Conservation (phyloP, 179 eudicot species). For the Vitellaria paradoxa region DNA sequence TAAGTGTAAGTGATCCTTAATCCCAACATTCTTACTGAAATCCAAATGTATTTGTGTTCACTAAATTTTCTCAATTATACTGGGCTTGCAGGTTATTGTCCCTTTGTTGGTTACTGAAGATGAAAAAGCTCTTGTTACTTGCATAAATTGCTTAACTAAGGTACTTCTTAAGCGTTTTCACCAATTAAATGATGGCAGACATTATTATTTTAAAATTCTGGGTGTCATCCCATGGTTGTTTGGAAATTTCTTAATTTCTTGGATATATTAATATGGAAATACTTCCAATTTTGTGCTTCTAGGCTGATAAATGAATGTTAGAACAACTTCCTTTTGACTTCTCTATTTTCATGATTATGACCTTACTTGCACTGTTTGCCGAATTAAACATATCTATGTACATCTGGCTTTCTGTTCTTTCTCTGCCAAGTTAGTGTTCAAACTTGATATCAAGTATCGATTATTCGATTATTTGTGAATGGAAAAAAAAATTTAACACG, state of each 20-base stretch:
- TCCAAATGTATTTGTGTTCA: not conserved
- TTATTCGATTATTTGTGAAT: not conserved
- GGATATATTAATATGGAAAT: not conserved
- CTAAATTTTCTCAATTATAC: conserved; percentile 10
- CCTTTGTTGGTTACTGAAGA: conserved; percentile 90
- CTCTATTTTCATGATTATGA: not conserved
- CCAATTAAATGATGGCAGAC: no score
- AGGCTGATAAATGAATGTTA: no score
- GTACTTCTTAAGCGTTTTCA: conserved; percentile 27
- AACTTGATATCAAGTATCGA: not conserved
- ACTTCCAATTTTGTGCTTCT: no score
- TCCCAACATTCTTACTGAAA: not conserved
- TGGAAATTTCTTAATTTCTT: not conserved
- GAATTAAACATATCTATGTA: not conserved
- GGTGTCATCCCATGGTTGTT: not conserved
- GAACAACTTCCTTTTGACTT: not conserved
- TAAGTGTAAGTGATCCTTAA: conserved; percentile 57
- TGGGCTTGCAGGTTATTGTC: conserved; percentile 70
- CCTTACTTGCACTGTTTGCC: not conserved
- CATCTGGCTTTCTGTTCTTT: not conserved
- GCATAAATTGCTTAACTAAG: conserved; percentile 93
- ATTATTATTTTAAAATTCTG: not conserved
- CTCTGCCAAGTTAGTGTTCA: not conserved
- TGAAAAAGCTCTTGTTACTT: conserved; percentile 89
- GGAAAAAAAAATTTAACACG: not conserved